phyloP scores from a whole-genome alignment of 176 grass and related monocot species.

The Oryza coarctata region DNA sequence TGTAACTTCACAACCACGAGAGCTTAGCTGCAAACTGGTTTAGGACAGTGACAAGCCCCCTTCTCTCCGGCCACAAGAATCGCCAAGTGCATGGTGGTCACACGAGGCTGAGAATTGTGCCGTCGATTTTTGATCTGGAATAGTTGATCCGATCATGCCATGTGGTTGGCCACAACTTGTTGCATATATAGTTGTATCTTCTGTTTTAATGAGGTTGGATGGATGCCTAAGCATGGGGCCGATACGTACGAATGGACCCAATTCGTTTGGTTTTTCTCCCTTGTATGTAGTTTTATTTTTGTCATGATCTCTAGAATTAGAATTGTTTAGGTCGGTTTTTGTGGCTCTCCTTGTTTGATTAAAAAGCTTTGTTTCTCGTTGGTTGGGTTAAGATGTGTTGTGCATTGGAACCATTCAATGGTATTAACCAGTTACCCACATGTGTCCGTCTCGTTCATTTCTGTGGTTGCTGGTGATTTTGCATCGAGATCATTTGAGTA shows the following conservation, averaged over 20 bases:
- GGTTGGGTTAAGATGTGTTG: neutral
- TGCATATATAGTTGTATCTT: neutral
- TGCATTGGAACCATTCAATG: neutral
- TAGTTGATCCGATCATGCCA: neutral
- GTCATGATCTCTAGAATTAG: neutral
- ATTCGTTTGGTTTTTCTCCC: neutral
- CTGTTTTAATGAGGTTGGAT: neutral
- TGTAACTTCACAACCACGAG: neutral
- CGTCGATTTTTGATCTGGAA: constrained; percentile 1
- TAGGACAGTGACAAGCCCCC: constrained; percentile 3
- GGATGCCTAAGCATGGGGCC: neutral
- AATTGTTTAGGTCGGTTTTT: neutral
- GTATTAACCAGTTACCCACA: too few species aligned
- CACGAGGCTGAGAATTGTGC: neutral
- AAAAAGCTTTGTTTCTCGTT: neutral
- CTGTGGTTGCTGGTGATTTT: neutral
- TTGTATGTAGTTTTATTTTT: neutral
- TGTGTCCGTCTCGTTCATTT: neutral
- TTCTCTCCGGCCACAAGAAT: constrained; percentile 8
- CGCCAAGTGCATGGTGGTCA: neutral
- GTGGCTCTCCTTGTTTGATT: neutral
- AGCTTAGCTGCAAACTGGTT: neutral
- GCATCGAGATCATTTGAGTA: neutral
- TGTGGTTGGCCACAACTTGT: constrained; percentile 24
- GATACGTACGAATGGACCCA: neutral